Evolutionary conservation across 257 asterid genomes (phyloP).

Genomic region (Solanum ossicruentum): DNA sequence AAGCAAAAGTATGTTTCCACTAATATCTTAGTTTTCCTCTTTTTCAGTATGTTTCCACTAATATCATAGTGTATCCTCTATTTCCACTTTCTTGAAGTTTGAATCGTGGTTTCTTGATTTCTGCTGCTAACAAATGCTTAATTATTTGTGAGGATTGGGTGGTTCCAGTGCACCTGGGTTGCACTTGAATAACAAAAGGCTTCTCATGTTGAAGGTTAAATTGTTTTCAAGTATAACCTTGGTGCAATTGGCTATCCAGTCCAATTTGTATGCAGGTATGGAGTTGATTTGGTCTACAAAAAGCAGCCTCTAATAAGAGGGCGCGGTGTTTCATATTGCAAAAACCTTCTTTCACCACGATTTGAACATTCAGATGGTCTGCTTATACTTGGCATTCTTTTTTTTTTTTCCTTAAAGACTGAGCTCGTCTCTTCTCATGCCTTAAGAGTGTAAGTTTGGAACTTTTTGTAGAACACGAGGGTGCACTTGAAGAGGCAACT

Average conservation of each 20-base stretch:
- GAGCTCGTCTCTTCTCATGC: slow-evolving; percentile 1
- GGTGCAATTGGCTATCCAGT: slow-evolving; percentile 22
- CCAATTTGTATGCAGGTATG: slow-evolving; percentile 52
- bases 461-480: slow-evolving; percentile 35
- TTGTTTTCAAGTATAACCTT: slow-evolving; percentile 16
- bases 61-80: neutral
- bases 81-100: neutral
- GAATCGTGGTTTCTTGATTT: neutral
- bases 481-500: slow-evolving; percentile 55
- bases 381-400: slow-evolving; percentile 1
- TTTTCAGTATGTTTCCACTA: slow-evolving; percentile 34
- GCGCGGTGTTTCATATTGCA: slow-evolving; percentile 98
- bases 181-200: slow-evolving; percentile 7
- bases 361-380: slow-evolving; percentile 87
- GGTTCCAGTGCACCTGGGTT: slow-evolving; percentile 15
- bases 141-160: slow-evolving; percentile 12
- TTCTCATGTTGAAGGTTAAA: slow-evolving; percentile 13
- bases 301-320: slow-evolving; percentile 86
- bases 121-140: slow-evolving; percentile 13
- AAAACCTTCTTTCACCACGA: slow-evolving; percentile 88
- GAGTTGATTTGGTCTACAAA: slow-evolving; percentile 67
- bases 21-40: neutral
- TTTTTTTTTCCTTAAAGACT: neutral
- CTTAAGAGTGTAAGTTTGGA: slow-evolving; percentile 1
- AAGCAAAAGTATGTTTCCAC: slow-evolving; percentile 68